These are phyloP conservation scores for Ensete glaucum DNA, from an alignment of 176 grass and related monocot species.

Conservation along the genomic window DNA sequence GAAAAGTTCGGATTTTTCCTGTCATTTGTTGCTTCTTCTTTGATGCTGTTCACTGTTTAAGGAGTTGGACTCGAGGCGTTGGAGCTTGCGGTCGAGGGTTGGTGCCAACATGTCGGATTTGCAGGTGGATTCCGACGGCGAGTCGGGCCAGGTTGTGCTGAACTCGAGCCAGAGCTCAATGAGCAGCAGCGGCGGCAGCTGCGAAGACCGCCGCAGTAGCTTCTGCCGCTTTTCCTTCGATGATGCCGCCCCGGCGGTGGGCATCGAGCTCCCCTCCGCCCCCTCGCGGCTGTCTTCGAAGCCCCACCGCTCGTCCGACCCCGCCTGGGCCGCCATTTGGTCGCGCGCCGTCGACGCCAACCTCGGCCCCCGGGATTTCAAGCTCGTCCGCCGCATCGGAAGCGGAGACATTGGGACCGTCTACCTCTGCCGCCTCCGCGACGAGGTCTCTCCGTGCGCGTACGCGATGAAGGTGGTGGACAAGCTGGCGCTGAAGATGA, in stretches of 20 bases:
- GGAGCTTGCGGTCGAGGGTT: not conserved
- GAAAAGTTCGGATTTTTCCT: not conserved
- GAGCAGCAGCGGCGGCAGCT: slow-evolving; percentile 38
- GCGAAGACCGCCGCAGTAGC: slow-evolving; percentile 36
- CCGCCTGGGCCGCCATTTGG: slow-evolving; percentile 46
- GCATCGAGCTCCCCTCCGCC: not conserved
- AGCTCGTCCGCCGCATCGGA: slow-evolving; percentile 69
- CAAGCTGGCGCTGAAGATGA: slow-evolving; percentile 58
- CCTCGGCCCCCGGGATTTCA: slow-evolving; percentile 81
- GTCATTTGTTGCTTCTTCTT: not conserved
- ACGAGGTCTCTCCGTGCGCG: slow-evolving; percentile 17
- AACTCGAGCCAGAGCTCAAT: slow-evolving; percentile 77
- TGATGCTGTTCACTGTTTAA: not conserved
- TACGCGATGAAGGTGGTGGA: slow-evolving; percentile 99
- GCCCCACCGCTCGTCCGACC: slow-evolving; percentile 65
- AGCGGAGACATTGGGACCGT: slow-evolving; percentile 84
- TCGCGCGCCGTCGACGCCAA: slow-evolving; percentile 15
- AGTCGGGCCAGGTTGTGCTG: slow-evolving; percentile 38
- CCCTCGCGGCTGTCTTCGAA: slow-evolving; percentile 19
- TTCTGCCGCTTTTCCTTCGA: slow-evolving; percentile 57
- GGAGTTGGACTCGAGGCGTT: not conserved
- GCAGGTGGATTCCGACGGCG: slow-evolving; percentile 31
- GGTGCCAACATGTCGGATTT: slow-evolving; percentile 7
- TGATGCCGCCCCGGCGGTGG: not conserved
- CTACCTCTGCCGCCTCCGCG: slow-evolving; percentile 71